Base-by-base conservation (phyloP, 805 yeast genomes). In the Pichia ethanolica region DNA sequence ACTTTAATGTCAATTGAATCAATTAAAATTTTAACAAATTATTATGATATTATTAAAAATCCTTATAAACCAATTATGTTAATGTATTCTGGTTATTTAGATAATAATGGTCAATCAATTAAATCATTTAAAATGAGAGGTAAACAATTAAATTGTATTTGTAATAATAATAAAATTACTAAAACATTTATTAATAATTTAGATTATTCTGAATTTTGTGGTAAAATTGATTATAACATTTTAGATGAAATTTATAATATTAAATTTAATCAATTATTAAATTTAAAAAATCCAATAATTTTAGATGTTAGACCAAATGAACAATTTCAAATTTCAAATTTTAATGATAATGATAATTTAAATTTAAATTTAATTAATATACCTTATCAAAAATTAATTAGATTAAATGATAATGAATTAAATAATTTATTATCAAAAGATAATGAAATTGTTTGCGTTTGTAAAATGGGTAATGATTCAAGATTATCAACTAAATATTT, bases 391-490 rank as follows among this genome's bases (percentile, higher is more conserved):
- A 71, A 72, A 11, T 60, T 79, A 25, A 68, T 72, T 42, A 66
- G 62, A 45, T 62, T 63, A 49, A 60, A 56, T n/a, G 48, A 55
- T 4, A 50, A 49, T 5, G 14, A 50, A 10, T 12, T 59, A 3
- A 50, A 57, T 2, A 36, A 38, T 12, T 36, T 38, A 12, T 13
- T 54, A 12, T 54, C 56, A 35, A 34, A 5, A 3, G 27, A 47
- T 38, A 36, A 48, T 5, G 44, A 46, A 5, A 63, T 86, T 0
- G 75, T 73, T 48, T 85, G 89, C 0, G 71, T 91, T 20, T 93
- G 99, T 65, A 73, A 97, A 34, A 82, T 74, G 60, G 99, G 99
- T 9, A 89, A 88, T 63, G 98, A 93, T 62, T 90, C 98, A 0
- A 89, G 86, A 59, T 64, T 80, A 14, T 95, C 96, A 0, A 82